Evolutionary conservation across 257 asterid genomes (phyloP), one percentile per base, ranked within the genome.

Genomic region (Mentha longifolia): DNA sequence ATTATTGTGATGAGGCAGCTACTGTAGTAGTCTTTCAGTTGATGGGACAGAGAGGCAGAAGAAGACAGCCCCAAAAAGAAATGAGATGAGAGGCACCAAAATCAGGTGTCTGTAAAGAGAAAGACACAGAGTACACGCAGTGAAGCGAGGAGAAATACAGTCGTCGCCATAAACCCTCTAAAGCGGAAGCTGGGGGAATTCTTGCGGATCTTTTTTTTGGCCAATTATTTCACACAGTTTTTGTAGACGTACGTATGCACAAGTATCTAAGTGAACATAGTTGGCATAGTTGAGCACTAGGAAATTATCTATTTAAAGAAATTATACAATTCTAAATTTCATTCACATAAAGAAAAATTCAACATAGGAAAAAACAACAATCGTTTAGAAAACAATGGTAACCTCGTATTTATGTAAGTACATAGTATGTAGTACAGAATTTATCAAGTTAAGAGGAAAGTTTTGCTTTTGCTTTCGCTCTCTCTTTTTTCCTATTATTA

Each of bases 121-220:
- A 28, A 71, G n/a, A 56, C 58, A 76, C 63, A 11, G 59, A 47
- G 62, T 67, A 63, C 43, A 74, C 68, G n/a, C 59, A 61, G 76
- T 17, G 61, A 1, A 20, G 5, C 13, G 16, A n/a, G 54, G 51
- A 56, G 55, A 70, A 43, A n/a, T 5, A 49, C 46, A 14, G 65
- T 54, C 59, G 60, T 16, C 63, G 37, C 19, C 71, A 41, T 28
- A 61, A 37, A 35, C 33, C n/a, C 31, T 35, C n/a, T 59, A 9
- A 13, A 15, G 39, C 39, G 39, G 15, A n/a, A 30, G 63, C 63
- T 22, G 15, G 19, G 42, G 15, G 16, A 59, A 15, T 57, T 30
- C 43, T 57, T 59, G 65, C 45, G 22, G 31, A 28, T 28, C 31
- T 28, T 28, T 35, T 28, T 35, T 54, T 68, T 41, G 41, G 4